Conservation (phyloP, 1,284 basidiomycete genomes). For the Meira nashicola region DNA sequence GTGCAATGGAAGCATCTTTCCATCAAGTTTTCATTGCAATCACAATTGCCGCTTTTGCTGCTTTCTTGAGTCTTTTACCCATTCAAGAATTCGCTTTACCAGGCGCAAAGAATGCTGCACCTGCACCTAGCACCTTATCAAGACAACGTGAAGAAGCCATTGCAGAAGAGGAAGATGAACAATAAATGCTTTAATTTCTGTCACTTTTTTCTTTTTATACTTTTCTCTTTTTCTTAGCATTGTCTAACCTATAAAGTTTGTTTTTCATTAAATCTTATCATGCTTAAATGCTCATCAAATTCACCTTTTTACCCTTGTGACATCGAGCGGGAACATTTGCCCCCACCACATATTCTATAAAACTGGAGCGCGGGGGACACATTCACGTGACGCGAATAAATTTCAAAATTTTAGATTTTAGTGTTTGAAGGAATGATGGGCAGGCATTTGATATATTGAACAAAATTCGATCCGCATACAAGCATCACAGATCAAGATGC, state of each 20-base stretch:
- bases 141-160: conserved; percentile 31
- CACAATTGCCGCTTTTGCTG: conserved; percentile 41
- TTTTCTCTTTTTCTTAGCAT: neutral
- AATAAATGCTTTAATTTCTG: neutral
- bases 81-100: conserved; percentile 52
- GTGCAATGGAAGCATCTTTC: conserved; percentile 52
- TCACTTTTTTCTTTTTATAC: neutral
- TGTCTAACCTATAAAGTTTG: no score
- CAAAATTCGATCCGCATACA: no score
- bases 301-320: neutral
- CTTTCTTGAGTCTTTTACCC: conserved; percentile 48
- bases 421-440: neutral
- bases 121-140: conserved; percentile 17
- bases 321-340: no score
- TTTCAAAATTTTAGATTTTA: no score
- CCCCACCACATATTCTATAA: no score
- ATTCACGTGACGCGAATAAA: no score
- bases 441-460: neutral
- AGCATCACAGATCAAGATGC: neutral
- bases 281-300: no score
- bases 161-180: conserved; percentile 22
- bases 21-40: conserved; percentile 53
- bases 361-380: no score
- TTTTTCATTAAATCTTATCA: no score
- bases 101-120: conserved; percentile 27